phyloP scores from a whole-genome alignment of 129 eudicot genomes.

The Smallanthus sonchifolius region DNA sequence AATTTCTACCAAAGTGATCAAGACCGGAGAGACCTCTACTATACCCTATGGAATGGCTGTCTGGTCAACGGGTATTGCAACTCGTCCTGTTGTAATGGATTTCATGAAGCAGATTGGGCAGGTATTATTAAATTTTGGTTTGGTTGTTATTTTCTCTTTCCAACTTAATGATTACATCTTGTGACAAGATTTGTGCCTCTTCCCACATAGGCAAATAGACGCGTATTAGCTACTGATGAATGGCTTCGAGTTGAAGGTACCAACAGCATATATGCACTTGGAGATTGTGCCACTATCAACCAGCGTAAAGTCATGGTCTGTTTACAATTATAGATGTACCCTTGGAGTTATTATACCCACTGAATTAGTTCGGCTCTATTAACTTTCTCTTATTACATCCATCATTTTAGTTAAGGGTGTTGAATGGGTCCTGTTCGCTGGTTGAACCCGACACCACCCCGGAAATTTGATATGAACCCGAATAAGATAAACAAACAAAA shows the following conservation, averaged over 20 bases:
- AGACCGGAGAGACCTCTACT: constrained; percentile 56
- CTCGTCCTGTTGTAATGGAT: constrained; percentile 84
- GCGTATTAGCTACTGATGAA: constrained; percentile 90
- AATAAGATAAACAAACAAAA: too few species aligned
- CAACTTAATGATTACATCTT: not conserved
- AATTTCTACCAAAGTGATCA: constrained; percentile 67
- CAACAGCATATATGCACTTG: constrained; percentile 71
- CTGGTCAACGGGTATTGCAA: constrained; percentile 96
- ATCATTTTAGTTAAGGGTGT: too few species aligned
- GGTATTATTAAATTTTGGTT: constrained; percentile 28
- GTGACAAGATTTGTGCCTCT: not conserved
- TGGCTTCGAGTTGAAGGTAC: constrained; percentile 82
- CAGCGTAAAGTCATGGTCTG: constrained; percentile 87
- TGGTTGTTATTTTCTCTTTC: not conserved
- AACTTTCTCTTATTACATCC: too few species aligned
- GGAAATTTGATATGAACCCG: too few species aligned
- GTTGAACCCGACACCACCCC: too few species aligned
- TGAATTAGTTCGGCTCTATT: too few species aligned
- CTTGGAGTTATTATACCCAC: not conserved
- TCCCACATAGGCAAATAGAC: constrained; percentile 55
- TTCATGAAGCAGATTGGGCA: constrained; percentile 91
- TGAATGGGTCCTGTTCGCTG: too few species aligned
- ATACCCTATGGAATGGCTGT: constrained; percentile 87
- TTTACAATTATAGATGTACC: not conserved
- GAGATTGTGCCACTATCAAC: constrained; percentile 87